A percentile compares a stretch with the other conserved stretches of the same genome.
phyloP scores from a whole-genome alignment of 768 basidiomycete genomes.

The Epithele typhae region DNA sequence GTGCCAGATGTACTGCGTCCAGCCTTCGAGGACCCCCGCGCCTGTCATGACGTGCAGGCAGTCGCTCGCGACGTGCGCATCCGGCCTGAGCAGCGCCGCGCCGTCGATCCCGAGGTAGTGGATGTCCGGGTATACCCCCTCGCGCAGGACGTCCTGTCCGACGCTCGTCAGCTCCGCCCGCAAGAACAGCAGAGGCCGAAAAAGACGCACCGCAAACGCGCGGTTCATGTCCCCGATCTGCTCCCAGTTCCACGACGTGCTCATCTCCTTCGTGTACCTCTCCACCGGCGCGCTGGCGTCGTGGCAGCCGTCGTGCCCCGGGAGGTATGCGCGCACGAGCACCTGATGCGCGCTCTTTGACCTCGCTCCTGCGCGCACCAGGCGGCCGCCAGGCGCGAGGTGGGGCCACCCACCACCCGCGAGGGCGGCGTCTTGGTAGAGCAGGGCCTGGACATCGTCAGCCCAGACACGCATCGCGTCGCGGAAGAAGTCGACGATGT shows the following conservation, averaged over 20 bases:
- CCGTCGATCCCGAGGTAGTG: conserved; percentile 58
- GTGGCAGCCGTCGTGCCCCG: conserved; percentile 66
- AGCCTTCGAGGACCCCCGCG: conserved; percentile 45
- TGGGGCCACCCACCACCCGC: too few relatives aligned
- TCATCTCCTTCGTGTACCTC: conserved; percentile 37
- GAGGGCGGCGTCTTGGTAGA: conserved; percentile 28
- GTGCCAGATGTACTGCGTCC: conserved; percentile 51
- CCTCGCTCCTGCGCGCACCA: neutral
- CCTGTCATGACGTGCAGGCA: conserved; percentile 46
- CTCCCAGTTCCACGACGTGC: conserved; percentile 63
- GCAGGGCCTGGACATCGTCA: conserved; percentile 40
- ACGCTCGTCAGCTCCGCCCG: neutral
- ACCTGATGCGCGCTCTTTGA: conserved; percentile 34
- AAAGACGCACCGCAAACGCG: conserved; percentile 47
- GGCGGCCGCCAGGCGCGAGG: conserved; percentile 15
- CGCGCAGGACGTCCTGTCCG: conserved; percentile 36
- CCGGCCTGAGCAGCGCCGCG: conserved; percentile 58
- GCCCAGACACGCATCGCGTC: conserved; percentile 56
- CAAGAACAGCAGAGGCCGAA: neutral
- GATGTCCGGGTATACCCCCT: conserved; percentile 45
- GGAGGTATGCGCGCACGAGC: conserved; percentile 55
- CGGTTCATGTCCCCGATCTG: conserved; percentile 54
- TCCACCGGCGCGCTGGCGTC: conserved; percentile 41
- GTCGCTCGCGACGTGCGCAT: conserved; percentile 47
- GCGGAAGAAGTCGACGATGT: conserved; percentile 53